Conservation (phyloP, 306 rosid genomes). For the Vicia sativa region DNA sequence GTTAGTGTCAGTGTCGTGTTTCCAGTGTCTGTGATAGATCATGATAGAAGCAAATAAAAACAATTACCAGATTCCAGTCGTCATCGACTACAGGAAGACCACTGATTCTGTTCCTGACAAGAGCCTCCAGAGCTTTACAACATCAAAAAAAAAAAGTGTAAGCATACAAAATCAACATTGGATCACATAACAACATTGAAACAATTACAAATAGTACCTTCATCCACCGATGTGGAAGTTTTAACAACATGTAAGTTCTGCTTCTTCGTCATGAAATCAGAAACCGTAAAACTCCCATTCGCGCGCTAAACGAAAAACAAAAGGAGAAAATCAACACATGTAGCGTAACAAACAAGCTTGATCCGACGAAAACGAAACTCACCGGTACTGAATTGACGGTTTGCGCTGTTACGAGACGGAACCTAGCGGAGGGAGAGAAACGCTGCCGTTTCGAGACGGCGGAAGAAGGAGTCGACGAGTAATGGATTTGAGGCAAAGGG, state of each 20-base stretch:
- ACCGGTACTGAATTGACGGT: conserved; percentile 60
- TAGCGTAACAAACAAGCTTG: conserved; percentile 32
- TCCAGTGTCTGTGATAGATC: too few species aligned
- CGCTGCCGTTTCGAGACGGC: conserved; percentile 37
- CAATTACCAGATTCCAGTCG: conserved; percentile 82
- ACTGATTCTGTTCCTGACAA: conserved; percentile 79
- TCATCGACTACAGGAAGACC: conserved; percentile 96
- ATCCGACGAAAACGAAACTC: conserved; percentile 31
- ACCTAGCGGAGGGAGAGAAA: conserved; percentile 29
- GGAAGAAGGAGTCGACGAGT: conserved; percentile 23
- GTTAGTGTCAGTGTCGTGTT: too few species aligned
- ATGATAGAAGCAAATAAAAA: neutral
- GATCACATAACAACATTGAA: conserved; percentile 1
- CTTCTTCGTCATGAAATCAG: conserved; percentile 89
- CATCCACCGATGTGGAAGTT: conserved; percentile 75
- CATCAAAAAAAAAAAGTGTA: neutral
- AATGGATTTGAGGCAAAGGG: conserved; percentile 37
- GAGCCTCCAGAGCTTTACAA: conserved; percentile 68
- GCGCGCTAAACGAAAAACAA: conserved; percentile 43
- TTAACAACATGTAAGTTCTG: conserved; percentile 66
- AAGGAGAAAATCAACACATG: neutral
- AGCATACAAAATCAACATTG: conserved; percentile 1
- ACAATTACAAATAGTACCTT: conserved; percentile 48
- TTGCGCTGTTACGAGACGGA: conserved; percentile 36
- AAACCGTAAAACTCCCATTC: conserved; percentile 63